Base-by-base conservation (phyloP, 495 filamentous ascomycete species). In the Aspergillus kassunensis region DNA sequence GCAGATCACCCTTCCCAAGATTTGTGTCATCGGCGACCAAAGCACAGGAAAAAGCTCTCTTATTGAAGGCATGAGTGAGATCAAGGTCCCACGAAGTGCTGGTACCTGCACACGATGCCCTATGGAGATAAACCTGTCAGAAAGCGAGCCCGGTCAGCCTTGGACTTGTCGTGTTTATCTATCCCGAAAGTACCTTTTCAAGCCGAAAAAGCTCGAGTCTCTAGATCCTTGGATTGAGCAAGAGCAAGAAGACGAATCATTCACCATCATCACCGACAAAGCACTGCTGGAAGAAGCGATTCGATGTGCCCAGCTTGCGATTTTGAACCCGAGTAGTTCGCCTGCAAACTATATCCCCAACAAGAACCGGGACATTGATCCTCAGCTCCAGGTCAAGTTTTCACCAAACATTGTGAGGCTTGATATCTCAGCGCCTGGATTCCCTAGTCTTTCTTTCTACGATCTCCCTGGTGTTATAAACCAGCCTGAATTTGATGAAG, bases 381-480 rank as follows among this genome's bases (percentile, higher is more conserved):
- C 55, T 0, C 45, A 58, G 0, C 56, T 56, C 2, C 65, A 82
- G 13, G 83, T 83, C 0, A 80, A 87, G 7, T 93, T 93, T 54
- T 87, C 83, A 0, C 89, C 89, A 0, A 95, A 95, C 44, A 75
- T 89, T 0, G 79, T 95, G 0, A 77, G 80, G 0, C 56, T 95
- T 0, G 83, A 90, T 33, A 88, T 95, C 11, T 82, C 81, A 0
- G 86, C 81, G 0, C 85, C 87, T 0, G 73, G 74, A 0, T 77
- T 91, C 0, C 83, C 87, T 0, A 82, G 84, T 31, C 64, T 95
- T 0, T 86, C 84, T 0, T 90, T 95, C 53, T 91, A 86, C 54
- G 90, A 95, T 56, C 68, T 95, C 0, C 90, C 90, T 0, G 90
- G 90, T 0, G 80, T 92, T 4, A 89, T 95, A 54, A 81, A 81